Percentiles rank a stretch among this genome's conserved stretches.
Evolutionary conservation across 2,329 filamentous ascomycete genomes (phyloP).

Genomic region (Diaporthe aspalathi): DNA sequence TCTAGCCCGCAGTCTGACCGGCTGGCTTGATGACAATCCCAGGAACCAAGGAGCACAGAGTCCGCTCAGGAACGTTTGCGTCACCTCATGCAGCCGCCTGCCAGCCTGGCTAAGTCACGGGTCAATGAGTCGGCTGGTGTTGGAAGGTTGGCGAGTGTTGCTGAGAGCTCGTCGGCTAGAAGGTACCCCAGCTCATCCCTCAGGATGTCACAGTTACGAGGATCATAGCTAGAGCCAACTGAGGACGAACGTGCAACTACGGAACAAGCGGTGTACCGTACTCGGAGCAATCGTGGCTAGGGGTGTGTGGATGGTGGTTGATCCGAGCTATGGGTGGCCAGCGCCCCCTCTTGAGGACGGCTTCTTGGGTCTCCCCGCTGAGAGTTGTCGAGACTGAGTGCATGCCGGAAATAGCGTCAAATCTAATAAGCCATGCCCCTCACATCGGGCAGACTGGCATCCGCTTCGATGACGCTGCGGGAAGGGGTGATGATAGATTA

Average conservation of each 20-base stretch:
- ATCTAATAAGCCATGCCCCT: slow-evolving; percentile 33
- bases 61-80: slow-evolving; percentile 29
- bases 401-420: slow-evolving; percentile 36
- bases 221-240: not conserved
- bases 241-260: slow-evolving; percentile 19
- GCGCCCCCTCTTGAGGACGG: slow-evolving; percentile 30
- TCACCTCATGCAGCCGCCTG: slow-evolving; percentile 31
- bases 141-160: slow-evolving; percentile 19
- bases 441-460: slow-evolving; percentile 28
- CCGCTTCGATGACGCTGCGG: slow-evolving; percentile 37
- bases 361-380: slow-evolving; percentile 31
- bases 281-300: slow-evolving; percentile 27
- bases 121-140: slow-evolving; percentile 7
- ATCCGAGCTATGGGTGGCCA: slow-evolving; percentile 29
- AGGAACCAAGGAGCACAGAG: slow-evolving; percentile 20
- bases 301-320: slow-evolving; percentile 32
- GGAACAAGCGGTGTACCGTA: slow-evolving; percentile 38
- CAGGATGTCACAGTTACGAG: slow-evolving; percentile 31
- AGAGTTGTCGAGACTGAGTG: slow-evolving; percentile 30
- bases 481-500: slow-evolving; percentile 35
- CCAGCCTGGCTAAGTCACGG: slow-evolving; percentile 33
- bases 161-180: slow-evolving; percentile 23
- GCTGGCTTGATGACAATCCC: slow-evolving; percentile 1
- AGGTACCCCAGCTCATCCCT: slow-evolving; percentile 14
- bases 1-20: slow-evolving; percentile 24